A percentile compares a stretch with the other conserved stretches of the same genome.
phyloP scores from a whole-genome alignment of 768 basidiomycete species.

The Strobilomyces dryophilus region DNA sequence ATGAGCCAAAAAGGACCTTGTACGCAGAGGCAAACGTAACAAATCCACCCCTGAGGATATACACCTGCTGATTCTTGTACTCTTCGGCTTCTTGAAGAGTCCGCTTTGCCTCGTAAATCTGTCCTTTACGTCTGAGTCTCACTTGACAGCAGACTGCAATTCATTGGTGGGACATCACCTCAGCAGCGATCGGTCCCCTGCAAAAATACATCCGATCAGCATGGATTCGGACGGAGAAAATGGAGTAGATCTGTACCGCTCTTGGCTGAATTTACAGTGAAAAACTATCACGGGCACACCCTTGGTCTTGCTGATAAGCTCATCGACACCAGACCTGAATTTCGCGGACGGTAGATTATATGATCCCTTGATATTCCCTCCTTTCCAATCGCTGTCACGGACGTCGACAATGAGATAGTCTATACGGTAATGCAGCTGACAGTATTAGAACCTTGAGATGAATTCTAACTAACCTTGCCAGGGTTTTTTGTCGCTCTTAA shows the following conservation, averaged over 20 bases:
- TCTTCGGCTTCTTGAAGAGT: constrained; percentile 38
- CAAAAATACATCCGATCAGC: not conserved
- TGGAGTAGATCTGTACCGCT: constrained; percentile 46
- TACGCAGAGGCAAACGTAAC: constrained; percentile 62
- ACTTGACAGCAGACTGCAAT: not conserved
- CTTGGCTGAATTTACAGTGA: constrained; percentile 75
- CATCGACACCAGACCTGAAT: constrained; percentile 55
- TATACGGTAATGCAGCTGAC: constrained; percentile 1
- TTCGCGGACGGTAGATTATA: constrained; percentile 57
- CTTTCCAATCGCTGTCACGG: constrained; percentile 75
- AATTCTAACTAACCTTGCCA: constrained; percentile 32
- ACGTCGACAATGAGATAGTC: constrained; percentile 82
- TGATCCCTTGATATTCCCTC: constrained; percentile 73
- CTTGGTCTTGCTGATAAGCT: constrained; percentile 57
- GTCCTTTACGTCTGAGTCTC: constrained; percentile 3
- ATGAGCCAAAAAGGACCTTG: constrained; percentile 41
- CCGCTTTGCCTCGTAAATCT: constrained; percentile 72
- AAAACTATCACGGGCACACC: constrained; percentile 64
- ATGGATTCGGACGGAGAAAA: not conserved
- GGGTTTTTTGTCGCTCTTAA: constrained; percentile 59
- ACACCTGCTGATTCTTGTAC: constrained; percentile 51
- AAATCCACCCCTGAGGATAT: constrained; percentile 72
- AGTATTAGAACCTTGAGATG: not conserved
- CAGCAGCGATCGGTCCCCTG: constrained; percentile 77
- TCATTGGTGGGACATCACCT: constrained; percentile 39